These are phyloP conservation scores for Mucor racemosus DNA, from an alignment of 371 early-diverging fungal genomes.

Conservation along the genomic window DNA sequence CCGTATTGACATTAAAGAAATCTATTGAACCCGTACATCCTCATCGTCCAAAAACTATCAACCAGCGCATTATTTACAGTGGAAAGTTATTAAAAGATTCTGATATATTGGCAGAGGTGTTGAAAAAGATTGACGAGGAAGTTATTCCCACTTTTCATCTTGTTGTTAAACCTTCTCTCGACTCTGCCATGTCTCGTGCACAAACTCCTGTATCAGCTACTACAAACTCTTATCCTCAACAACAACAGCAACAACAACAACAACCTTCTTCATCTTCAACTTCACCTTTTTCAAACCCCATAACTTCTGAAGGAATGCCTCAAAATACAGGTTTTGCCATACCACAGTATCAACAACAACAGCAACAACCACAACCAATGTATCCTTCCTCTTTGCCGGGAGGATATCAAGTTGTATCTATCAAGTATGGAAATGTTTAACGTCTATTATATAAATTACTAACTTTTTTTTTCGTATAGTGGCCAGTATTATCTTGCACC, in stretches of 20 bases:
- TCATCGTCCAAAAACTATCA: conserved; percentile 32
- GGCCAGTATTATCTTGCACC: conserved; percentile 51
- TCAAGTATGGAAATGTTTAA: conserved; percentile 37
- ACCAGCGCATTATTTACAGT: conserved; percentile 51
- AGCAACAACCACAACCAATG: conserved; percentile 10
- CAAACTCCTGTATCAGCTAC: not conserved
- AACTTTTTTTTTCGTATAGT: conserved; percentile 20
- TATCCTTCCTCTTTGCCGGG: conserved; percentile 39
- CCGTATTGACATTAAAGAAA: conserved; percentile 34
- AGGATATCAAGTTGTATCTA: conserved; percentile 46
- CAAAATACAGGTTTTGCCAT: not conserved
- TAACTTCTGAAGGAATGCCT: not conserved
- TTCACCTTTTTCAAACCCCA: not conserved
- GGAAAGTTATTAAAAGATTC: conserved; percentile 43
- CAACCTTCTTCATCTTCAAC: not conserved
- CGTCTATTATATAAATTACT: not conserved
- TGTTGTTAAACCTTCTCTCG: conserved; percentile 49
- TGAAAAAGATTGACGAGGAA: conserved; percentile 33
- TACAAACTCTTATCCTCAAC: not conserved
- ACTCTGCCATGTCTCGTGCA: not conserved
- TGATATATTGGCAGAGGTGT: conserved; percentile 26
- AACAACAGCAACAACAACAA: not conserved
- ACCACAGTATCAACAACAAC: not conserved
- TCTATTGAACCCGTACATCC: conserved; percentile 43
- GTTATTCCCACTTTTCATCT: conserved; percentile 45